A percentile compares a stretch with the other conserved stretches of the same genome.
Evolutionary conservation across 345 rosid species (phyloP).

Genomic region (Populus davidiana): DNA sequence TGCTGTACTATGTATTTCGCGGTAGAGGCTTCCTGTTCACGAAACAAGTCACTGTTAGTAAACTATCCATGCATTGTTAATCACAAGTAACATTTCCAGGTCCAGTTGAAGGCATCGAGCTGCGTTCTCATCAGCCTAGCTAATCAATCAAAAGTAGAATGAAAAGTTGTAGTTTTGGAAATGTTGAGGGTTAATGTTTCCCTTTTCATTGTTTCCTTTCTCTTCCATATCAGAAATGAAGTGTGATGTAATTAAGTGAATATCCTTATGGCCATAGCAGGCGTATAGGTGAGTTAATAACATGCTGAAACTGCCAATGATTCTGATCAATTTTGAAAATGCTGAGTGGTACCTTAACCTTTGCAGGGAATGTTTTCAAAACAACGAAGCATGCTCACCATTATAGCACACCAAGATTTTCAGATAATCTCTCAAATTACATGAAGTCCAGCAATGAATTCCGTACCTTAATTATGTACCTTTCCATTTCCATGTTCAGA

Average conservation of each 20-base stretch:
- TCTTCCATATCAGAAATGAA: not conserved
- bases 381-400: not conserved
- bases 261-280: not conserved
- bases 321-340: not conserved
- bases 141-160: not conserved
- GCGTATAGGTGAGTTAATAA: not conserved
- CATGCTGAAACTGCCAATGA: not conserved
- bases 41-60: not conserved
- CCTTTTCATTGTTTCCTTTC: not conserved
- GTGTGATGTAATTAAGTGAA: not conserved
- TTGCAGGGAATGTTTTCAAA: not conserved
- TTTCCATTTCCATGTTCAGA: not conserved
- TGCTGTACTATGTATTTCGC: slow-evolving; percentile 88
- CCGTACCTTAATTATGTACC: not conserved
- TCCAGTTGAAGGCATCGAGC: not conserved
- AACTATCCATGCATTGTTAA: not conserved
- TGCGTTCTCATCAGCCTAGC: not conserved
- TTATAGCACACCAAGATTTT: not conserved
- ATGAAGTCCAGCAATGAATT: not conserved
- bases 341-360: not conserved
- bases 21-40: slow-evolving; percentile 65
- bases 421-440: not conserved
- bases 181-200: not conserved
- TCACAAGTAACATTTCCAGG: not conserved
- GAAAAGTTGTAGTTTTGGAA: not conserved